Base-by-base conservation (phyloP, 2,329 filamentous ascomycete genomes). In the Coniochaeta ligniaria region DNA sequence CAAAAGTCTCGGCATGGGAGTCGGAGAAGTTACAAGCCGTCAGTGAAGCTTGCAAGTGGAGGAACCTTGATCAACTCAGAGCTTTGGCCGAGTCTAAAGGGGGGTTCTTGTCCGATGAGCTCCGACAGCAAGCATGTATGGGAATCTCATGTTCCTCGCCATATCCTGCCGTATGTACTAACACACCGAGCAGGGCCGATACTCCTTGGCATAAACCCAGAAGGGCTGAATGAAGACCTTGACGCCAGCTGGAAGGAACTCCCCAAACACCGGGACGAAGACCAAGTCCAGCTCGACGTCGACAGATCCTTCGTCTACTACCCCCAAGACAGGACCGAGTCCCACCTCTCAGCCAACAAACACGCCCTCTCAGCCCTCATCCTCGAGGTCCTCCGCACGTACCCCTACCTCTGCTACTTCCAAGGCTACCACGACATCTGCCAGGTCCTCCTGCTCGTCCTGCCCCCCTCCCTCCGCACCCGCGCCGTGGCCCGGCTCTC, bases 371-470 rank as follows among this genome's bases (percentile, higher is more conserved):
- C 87, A 8, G 78, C 85, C 64, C 81, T 99, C 58, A 98, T 99
- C 68, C 84, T 85, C 58, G 83, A 89, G 65, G 86, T 96, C 16
- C 83, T 99, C 54, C 88, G 96, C 59, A 84, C 84, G 36, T 83
- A 96, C 68, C 92, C 93, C 17, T 87, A 88, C 72, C 84, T 99
- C 38, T 92, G 87, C 78, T 99, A 99, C 76, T 99, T 99, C 74
- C 95, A 99, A 77, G 95, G 95, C 72, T 99, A 96, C 73, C 95
- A 99, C 75, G 95, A 99, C 76, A 98, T 99, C 69, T 95, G 91
- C 67, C 96, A 99, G 76, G 95, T 99, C 26, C 83, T 99, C 62
- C 83, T 98, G 45, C 83, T 99, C 16, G 93, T 97, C 12, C 81
- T 99, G 4, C 88, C 88, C 0, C 76, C 84, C 11, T 70, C 80